phyloP scores from a whole-genome alignment of 352 stramenopile genomes.

The Phytophthora niederhauseri region DNA sequence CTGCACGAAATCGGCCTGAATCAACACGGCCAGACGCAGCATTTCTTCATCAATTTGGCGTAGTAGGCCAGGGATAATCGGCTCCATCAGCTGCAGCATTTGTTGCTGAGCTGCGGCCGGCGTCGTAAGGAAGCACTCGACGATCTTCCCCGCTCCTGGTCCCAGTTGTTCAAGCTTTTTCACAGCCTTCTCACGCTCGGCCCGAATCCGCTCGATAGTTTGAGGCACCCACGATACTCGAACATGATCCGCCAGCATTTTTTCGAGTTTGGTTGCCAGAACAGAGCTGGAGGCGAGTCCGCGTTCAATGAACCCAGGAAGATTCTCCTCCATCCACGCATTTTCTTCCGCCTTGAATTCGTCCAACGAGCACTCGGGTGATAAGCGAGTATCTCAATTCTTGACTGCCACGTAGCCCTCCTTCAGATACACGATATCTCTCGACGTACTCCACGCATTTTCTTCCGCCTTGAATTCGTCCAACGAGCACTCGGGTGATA shows the following conservation, averaged over 20 bases:
- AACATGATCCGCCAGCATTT: slow-evolving; percentile 43
- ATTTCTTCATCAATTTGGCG: slow-evolving; percentile 24
- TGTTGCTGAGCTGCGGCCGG: slow-evolving; percentile 12
- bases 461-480: slow-evolving; percentile 34
- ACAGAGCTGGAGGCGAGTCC: slow-evolving; percentile 34
- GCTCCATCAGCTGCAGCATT: slow-evolving; percentile 25
- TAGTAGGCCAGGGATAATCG: slow-evolving; percentile 24
- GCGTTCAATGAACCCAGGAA: slow-evolving; percentile 33
- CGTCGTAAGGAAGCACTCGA: slow-evolving; percentile 18
- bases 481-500: slow-evolving; percentile 21
- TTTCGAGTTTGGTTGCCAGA: slow-evolving; percentile 39
- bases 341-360: too few species aligned
- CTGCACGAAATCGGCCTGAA: slow-evolving; percentile 29
- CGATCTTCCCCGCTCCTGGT: slow-evolving; percentile 22
- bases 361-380: too few species aligned
- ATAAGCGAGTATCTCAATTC: too few species aligned
- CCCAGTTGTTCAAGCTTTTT: slow-evolving; percentile 17
- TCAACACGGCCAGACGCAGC: slow-evolving; percentile 11
- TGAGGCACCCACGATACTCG: slow-evolving; percentile 34
- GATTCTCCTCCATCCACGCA: slow-evolving; percentile 35
- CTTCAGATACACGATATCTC: too few species aligned
- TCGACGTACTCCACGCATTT: slow-evolving; percentile 33
- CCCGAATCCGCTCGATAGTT: slow-evolving; percentile 16
- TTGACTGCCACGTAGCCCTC: too few species aligned
- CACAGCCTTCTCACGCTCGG: neutral